Base-by-base conservation (phyloP, 179 eudicot species). In the Sideroxylon spinosum region DNA sequence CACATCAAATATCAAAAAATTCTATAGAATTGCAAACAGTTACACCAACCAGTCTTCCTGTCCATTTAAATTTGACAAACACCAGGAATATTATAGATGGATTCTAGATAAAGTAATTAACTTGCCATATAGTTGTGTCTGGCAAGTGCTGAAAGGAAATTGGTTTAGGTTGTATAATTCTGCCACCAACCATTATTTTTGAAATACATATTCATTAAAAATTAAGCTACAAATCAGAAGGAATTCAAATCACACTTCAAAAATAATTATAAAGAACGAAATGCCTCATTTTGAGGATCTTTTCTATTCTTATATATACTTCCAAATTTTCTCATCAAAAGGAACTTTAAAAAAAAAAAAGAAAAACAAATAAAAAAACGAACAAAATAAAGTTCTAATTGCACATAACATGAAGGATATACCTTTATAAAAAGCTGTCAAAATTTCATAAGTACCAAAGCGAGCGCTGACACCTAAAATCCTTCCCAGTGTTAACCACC, bases 391-490 rank as follows among this genome's bases (percentile, higher is more conserved):
- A 13, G 64, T 67, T 22, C 23, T 57, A 74, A 14, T 6, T 73
- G 78, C 75, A 46, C 19, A 59, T 25, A 25, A 20, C 5, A 63
- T 49, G 29, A 73, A 66, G 11, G 66, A 26, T 70, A 57, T 84
- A 88, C 91, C 91, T 89, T 90, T 95, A 83, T 74, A 87, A 62
- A 86, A 90, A 48, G 98, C 93, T 59, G 99, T 87, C 80, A 95
- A 49, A 78, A 95, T 79, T 82, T 95, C 99, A 80, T 90, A 90
- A 65, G 88, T 82, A 68, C 97, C 98, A 79, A 93, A 95, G 65
- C 99, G 94, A 78, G 84, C 87, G 44, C 98, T 98, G 57, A 93
- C 52, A 76, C 98, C 89, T 0, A 87, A 52, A 73, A 89, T 77
- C 83, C 97, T 91, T 74, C 97, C 97, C 7, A 82, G 8, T 11